Base-by-base conservation (phyloP, 1,284 basidiomycete genomes). In the Ustilago lituana region DNA sequence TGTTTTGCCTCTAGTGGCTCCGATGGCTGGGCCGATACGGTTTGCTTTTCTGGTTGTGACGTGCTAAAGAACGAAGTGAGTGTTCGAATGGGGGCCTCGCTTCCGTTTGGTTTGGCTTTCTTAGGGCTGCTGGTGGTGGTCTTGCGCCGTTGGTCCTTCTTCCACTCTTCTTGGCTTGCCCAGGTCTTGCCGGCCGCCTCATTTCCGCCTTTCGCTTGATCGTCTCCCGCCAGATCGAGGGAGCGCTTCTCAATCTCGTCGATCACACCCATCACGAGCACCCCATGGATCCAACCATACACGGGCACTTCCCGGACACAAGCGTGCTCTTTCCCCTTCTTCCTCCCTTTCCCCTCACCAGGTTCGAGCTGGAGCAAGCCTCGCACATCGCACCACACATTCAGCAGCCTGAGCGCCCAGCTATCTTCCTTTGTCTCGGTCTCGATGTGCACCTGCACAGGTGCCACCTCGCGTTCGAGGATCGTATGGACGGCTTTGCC, bases 381-480 rank as follows among this genome's bases (percentile, higher is more conserved):
- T 29, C 33, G 27, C 11, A 71, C 47, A 52, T 66, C 51, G 22
- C 63, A 62, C 68, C 68, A 71, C n/a, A 75, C 40, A 40, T 73
- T 66, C 27, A 82, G 84, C 51, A 79, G 88, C 88, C 88, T 85
- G 49, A 91, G 77, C 7, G 86, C 91, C 88, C 90, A 92, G 12
- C 85, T 84, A 71, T 93, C 91, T 78, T 91, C 90, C 1, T 83
- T 65, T 0, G 86, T 87, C 1, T 73, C 81, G 1, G 86, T 79
- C 11, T 82, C 35, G 9, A 90, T 75, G 58, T 87, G 27, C 20
- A 68, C 53, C 23, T 51, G 86, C 26, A 87, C 86, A 0, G 89
- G 86, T 33, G 86, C 86, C 10, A 94, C 84, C 77, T 93, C 89
- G 19, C 85, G 84, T 79, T 96, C 92, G 15, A 96, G 85, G 38